phyloP scores from a whole-genome alignment of 2,329 filamentous ascomycete genomes.

The Diaporthe sp. region DNA sequence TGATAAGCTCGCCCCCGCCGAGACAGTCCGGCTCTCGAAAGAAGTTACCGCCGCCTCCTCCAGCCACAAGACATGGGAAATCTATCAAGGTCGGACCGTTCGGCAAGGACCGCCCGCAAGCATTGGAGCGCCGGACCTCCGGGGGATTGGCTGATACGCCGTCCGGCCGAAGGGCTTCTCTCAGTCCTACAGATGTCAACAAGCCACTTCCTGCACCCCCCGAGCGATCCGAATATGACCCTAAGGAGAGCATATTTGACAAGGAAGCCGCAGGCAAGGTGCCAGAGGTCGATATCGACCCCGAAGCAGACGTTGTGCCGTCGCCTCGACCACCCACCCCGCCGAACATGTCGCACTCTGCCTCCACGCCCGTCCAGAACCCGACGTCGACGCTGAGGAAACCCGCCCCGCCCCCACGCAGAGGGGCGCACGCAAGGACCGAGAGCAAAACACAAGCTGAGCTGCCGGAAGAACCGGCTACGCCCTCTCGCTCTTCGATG shows the following conservation, averaged over 20 bases:
- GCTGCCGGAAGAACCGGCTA: conserved; percentile 45
- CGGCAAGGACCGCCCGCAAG: conserved; percentile 43
- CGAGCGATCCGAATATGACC: conserved; percentile 56
- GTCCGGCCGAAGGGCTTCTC: conserved; percentile 47
- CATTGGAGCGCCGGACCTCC: conserved; percentile 19
- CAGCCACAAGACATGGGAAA: conserved; percentile 81
- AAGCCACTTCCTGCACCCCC: conserved; percentile 71
- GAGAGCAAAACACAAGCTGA: conserved; percentile 56
- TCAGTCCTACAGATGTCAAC: conserved; percentile 60
- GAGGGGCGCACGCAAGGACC: conserved; percentile 57
- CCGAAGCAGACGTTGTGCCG: conserved; percentile 43
- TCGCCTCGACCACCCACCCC: conserved; percentile 52
- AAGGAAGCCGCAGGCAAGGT: conserved; percentile 63
- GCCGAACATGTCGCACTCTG: conserved; percentile 47
- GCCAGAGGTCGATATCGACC: conserved; percentile 52
- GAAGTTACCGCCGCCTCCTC: conserved; percentile 77
- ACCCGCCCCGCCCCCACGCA: conserved; percentile 61
- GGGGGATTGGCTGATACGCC: conserved; percentile 38
- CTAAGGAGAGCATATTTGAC: conserved; percentile 63
- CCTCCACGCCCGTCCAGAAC: conserved; percentile 44
- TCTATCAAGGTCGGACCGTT: conserved; percentile 66
- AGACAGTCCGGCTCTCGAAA: conserved; percentile 55
- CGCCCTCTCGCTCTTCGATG: conserved; percentile 57
- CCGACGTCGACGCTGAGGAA: conserved; percentile 47
- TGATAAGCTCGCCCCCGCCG: conserved; percentile 41